Percentiles rank a stretch among this genome's conserved stretches.
Conservation (phyloP, 768 basidiomycete genomes). For the Russula lepida region DNA sequence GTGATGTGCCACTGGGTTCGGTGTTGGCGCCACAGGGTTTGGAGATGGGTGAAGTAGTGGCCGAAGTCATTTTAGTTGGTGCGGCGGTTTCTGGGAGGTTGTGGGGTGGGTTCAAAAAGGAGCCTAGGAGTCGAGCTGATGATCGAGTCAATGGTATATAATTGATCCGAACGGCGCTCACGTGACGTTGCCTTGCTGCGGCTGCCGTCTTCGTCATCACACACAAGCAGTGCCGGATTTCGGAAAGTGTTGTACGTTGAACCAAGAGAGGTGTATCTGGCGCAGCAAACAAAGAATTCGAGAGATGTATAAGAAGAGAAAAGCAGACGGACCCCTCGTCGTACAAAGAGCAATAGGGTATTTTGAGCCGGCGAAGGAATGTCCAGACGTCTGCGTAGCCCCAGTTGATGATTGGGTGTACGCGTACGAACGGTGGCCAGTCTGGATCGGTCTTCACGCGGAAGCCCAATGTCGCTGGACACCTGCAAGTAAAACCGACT, state of each 20-base stretch:
- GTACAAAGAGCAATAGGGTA: conserved; percentile 86
- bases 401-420: conserved; percentile 98
- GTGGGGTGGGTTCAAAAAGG: background rate
- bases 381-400: conserved; percentile 83
- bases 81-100: background rate
- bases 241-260: conserved; percentile 92
- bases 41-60: background rate
- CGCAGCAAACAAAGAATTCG: background rate
- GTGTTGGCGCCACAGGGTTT: background rate
- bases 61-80: conserved; percentile 3
- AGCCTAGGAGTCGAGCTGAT: background rate
- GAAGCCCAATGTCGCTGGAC: conserved; percentile 57
- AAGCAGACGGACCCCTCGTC: conserved; percentile 62
- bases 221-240: conserved; percentile 66
- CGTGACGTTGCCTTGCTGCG: conserved; percentile 21
- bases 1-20: background rate
- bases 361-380: conserved; percentile 62
- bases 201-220: conserved; percentile 16
- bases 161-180: background rate
- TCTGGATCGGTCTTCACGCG: conserved; percentile 75
- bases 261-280: conserved; percentile 94
- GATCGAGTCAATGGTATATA: conserved; percentile 6
- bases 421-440: conserved; percentile 85
- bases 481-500: background rate
- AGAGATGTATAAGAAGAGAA: background rate